Base-by-base conservation (phyloP, 2,329 filamentous ascomycete species). In the Coniochaeta hoffmannii region DNA sequence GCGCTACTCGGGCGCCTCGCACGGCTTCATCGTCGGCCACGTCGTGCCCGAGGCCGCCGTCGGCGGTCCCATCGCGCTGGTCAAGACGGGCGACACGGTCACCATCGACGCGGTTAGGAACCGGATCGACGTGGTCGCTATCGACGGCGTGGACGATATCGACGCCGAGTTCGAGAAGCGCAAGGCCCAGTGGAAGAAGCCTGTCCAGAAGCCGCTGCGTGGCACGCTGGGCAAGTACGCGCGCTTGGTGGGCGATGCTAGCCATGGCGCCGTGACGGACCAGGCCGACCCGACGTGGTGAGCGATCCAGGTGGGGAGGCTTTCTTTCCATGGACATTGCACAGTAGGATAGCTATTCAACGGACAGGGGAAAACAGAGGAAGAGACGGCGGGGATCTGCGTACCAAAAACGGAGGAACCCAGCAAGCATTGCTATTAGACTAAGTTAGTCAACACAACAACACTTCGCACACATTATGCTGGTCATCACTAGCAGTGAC, bases 21-120 rank as follows among this genome's bases (percentile, higher is more conserved):
- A 97, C 69, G 91, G 91, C 0, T 96, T 96, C 70, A 94, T 96
- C 65, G 90, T 97, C 15, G 93, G 93, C 1, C 92, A 97, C 65
- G 90, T 97, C 14, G 88, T 89, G 2, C 93, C 93, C 2, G 93
- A 97, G 71, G 93, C 93, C 0, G 90, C 89, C 1, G 86, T 87
- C 1, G 93, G 93, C 15, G 93, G 93, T 0, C 92, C 93, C 0
- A 91, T 97, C 65, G 92, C 88, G 0, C 74, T 96, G 6, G 89
- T 97, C 2, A 68, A 76, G 62, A 81, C 95, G 64, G 93, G 90
- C 1, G 93, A 97, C 70, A 71, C 82, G 26, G 84, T 97, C 53
- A 91, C 88, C 3, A 97, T 97, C 65, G 89, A 94, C 67, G 91
- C 92, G 0, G 84, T 89, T 62, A 83, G 74, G 34, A 95, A 96